Evolutionary conservation across 2,329 filamentous ascomycete genomes (phyloP).

Genomic region (Trichothecium roseum): DNA sequence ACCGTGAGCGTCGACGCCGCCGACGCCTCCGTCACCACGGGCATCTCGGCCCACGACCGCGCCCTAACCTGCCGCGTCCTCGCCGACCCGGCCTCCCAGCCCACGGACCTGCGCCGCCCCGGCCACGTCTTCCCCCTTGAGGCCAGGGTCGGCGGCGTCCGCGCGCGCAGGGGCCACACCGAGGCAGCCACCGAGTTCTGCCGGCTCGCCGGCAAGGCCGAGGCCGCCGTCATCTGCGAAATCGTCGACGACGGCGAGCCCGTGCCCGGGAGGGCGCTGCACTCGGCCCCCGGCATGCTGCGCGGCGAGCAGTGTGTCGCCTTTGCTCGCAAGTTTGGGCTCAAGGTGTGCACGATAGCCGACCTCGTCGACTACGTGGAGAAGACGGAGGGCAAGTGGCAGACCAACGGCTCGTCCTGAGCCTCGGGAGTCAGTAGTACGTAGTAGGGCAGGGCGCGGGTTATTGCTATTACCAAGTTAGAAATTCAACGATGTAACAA

Average conservation of each 20-base stretch:
- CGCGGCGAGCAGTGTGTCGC: slow-evolving; percentile 75
- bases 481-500: too few relatives aligned
- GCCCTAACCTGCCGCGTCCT: slow-evolving; percentile 71
- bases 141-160: slow-evolving; percentile 69
- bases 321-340: slow-evolving; percentile 79
- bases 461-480: too few relatives aligned
- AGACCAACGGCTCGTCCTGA: slow-evolving; percentile 26
- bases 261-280: slow-evolving; percentile 56
- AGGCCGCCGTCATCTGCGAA: slow-evolving; percentile 80
- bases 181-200: slow-evolving; percentile 92
- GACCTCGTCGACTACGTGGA: slow-evolving; percentile 75
- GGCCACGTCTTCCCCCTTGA: slow-evolving; percentile 85
- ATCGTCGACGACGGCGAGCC: slow-evolving; percentile 77
- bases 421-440: too few relatives aligned
- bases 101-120: slow-evolving; percentile 62
- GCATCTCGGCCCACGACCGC: slow-evolving; percentile 83
- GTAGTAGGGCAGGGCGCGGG: too few relatives aligned
- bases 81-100: slow-evolving; percentile 50
- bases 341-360: slow-evolving; percentile 93
- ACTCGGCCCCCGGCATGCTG: slow-evolving; percentile 75
- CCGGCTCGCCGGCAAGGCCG: slow-evolving; percentile 65
- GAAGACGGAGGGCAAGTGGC: slow-evolving; percentile 56
- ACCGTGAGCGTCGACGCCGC: slow-evolving; percentile 79
- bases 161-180: slow-evolving; percentile 75
- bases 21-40: slow-evolving; percentile 66